These are phyloP conservation scores for Tieghemiomyces parasiticus DNA, from an alignment of 192 early-diverging fungal genomes.

Conservation along the genomic window DNA sequence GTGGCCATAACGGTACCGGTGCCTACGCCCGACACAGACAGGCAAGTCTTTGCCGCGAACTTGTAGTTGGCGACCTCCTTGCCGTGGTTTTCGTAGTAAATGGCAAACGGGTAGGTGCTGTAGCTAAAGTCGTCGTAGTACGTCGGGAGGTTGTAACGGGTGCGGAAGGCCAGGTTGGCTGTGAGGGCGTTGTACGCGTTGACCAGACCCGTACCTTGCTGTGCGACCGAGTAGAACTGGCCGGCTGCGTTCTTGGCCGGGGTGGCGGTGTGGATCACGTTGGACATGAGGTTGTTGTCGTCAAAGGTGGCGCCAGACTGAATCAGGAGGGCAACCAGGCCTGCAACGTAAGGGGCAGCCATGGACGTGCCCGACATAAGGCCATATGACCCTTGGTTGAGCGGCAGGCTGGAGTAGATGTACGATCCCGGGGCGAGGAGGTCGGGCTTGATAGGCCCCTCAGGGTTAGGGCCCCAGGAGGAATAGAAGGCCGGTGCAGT, in stretches of 20 bases:
- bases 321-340: constrained; percentile 42
- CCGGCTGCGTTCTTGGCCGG: neutral
- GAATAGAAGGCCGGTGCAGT: constrained; percentile 36
- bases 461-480: constrained; percentile 47
- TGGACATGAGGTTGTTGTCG: neutral
- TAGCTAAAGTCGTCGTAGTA: neutral
- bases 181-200: neutral
- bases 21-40: neutral
- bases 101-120: neutral
- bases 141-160: neutral
- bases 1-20: neutral
- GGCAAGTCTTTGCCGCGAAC: neutral
- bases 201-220: neutral
- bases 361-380: constrained; percentile 65
- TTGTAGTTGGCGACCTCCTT: neutral
- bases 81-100: neutral
- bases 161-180: neutral
- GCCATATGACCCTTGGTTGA: constrained; percentile 22
- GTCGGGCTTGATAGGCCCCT: constrained; percentile 41
- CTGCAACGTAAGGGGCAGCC: constrained; percentile 62
- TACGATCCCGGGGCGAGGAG: constrained; percentile 49
- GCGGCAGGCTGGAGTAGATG: constrained; percentile 45
- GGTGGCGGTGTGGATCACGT: neutral
- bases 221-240: neutral
- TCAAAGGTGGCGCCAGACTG: neutral